Conservation (phyloP, 768 basidiomycete species). For the Suillus variegatus region DNA sequence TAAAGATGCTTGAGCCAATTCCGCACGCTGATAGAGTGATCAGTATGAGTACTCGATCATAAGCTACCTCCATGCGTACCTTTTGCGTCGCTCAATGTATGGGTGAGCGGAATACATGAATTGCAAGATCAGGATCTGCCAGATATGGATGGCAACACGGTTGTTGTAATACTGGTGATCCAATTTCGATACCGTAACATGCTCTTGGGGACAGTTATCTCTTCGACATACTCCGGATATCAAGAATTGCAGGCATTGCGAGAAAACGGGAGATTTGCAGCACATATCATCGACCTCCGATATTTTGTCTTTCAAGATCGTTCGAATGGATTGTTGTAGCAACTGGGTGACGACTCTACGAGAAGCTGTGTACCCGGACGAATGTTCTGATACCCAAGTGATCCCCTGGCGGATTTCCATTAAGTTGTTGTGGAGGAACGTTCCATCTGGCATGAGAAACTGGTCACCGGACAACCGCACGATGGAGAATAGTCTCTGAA, state of each 20-base stretch:
- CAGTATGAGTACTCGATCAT: not conserved
- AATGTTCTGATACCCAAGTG: not conserved
- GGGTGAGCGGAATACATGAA: conserved; percentile 22
- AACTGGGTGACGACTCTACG: conserved; percentile 20
- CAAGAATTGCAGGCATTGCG: conserved; percentile 40
- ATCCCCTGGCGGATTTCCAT: not conserved
- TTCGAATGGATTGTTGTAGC: conserved; percentile 27
- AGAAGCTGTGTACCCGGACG: conserved; percentile 12
- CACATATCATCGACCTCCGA: conserved; percentile 35
- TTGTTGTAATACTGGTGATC: conserved; percentile 38
- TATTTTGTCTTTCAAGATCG: conserved; percentile 31
- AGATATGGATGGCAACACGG: conserved; percentile 47
- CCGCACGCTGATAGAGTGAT: not conserved
- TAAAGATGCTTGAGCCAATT: conserved; percentile 49
- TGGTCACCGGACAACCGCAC: conserved; percentile 26
- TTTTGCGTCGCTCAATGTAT: not conserved
- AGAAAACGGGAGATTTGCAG: conserved; percentile 31
- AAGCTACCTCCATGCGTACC: conserved; percentile 8
- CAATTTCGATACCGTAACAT: conserved; percentile 29
- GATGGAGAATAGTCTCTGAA: conserved; percentile 40
- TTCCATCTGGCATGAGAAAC: not conserved
- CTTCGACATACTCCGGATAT: conserved; percentile 35
- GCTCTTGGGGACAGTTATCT: conserved; percentile 37
- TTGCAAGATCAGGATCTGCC: conserved; percentile 51
- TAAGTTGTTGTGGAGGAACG: not conserved